phyloP scores from a whole-genome alignment of 805 yeast genomes.

The Kazachstania africana region DNA sequence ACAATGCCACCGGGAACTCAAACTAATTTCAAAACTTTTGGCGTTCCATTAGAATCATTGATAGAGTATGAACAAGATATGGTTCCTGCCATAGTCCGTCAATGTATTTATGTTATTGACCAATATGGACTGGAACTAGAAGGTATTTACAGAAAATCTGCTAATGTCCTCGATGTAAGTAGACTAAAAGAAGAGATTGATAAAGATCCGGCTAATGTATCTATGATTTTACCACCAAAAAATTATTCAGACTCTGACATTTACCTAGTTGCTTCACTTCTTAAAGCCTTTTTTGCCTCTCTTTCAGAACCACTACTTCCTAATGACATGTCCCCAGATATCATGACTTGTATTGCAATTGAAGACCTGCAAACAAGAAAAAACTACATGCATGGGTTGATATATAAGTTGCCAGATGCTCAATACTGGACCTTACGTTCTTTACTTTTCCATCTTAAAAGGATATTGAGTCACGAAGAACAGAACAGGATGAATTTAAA shows the following conservation, averaged over 20 bases:
- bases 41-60: constrained; percentile 67
- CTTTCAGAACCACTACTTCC: constrained; percentile 52
- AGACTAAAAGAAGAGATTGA: constrained; percentile 64
- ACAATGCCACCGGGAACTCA: constrained; percentile 29
- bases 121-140: constrained; percentile 73
- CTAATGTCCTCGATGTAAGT: constrained; percentile 63
- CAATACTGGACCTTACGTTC: constrained; percentile 86
- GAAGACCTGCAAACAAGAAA: constrained; percentile 49
- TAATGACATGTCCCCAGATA: constrained; percentile 16
- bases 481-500: constrained; percentile 72
- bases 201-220: constrained; percentile 55
- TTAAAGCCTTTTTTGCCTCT: constrained; percentile 72
- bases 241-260: constrained; percentile 67
- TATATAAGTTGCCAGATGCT: constrained; percentile 86
- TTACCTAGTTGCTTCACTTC: constrained; percentile 74
- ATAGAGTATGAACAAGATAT: constrained; percentile 78
- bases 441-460: constrained; percentile 72
- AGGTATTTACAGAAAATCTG: constrained; percentile 82
- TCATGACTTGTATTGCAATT: constrained; percentile 52
- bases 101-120: constrained; percentile 80
- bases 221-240: constrained; percentile 42
- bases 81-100: constrained; percentile 83
- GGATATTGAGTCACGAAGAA: constrained; percentile 51
- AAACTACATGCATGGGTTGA: constrained; percentile 71
- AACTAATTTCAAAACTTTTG: constrained; percentile 49